Evolutionary conservation across 2,329 filamentous ascomycete genomes (phyloP), one percentile per base, ranked within the genome.

Genomic region (Lachnellula willkommii): DNA sequence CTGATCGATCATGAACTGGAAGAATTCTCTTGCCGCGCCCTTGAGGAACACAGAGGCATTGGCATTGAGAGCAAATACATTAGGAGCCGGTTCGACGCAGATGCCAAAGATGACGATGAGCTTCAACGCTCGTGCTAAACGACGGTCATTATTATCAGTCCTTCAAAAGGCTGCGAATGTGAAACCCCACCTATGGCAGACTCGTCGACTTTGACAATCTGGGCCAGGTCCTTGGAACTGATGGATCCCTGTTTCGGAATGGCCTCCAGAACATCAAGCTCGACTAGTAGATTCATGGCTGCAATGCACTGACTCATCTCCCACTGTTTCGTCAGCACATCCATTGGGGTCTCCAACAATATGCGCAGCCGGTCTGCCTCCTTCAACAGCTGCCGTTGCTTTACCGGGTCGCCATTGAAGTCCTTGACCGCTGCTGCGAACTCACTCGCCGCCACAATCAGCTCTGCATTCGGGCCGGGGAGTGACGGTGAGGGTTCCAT

Each of bases 301-400:
- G 53, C 50, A 39, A 60, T 54, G 32, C 54, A 56, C 37, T 54
- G 47, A 45, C 54, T 55, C 40, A 47, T 53, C 36, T 60, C 58
- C 58, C 56, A 62, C 39, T 60, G 50, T 49, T 55, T 52, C 50
- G 57, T 60, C 11, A 62, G 42, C 48, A 52, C 53, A 60, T 62
- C 60, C 50, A 59, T 57, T 9, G 60, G 60, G 7, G 52, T 56
- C 43, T 62, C 60, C 43, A 62, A 26, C 47, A 59, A 52, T n/a
- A 53, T 39, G 4, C 60, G 58, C 26, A 62, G 37, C 9, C 40
- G 37, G 24, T 62, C 28, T 9, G 28, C 28, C 28, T 28, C 28
- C 28, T 28, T 28, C 28, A 28, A 28, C 28, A 28, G 28, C 58
- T 43, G 54, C 36, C 56, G 47, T 15, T 62, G 60, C 49, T 56